These are phyloP conservation scores for Phytophthora hybrid DNA, from an alignment of 352 stramenopile species.

Conservation along the genomic window DNA sequence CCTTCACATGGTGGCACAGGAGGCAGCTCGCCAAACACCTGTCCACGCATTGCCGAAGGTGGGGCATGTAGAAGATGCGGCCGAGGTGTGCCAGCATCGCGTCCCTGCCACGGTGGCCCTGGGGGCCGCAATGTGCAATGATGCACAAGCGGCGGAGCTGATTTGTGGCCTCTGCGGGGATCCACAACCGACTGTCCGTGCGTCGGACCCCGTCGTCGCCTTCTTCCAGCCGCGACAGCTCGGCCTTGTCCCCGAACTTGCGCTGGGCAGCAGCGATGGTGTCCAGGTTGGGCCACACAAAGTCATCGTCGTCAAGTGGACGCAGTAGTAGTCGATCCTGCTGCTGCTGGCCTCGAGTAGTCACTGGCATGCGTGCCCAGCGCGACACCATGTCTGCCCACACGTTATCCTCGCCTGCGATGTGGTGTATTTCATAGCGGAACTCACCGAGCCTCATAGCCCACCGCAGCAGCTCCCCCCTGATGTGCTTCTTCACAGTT, in stretches of 20 bases:
- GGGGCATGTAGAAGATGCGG: slow-evolving; percentile 4
- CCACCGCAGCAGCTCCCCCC: background rate
- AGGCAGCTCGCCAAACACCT: slow-evolving; percentile 15
- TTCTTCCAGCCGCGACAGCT: background rate
- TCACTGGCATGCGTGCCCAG: slow-evolving; percentile 8
- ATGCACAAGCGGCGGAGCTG: slow-evolving; percentile 15
- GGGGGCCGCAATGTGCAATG: slow-evolving; percentile 16
- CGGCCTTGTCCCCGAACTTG: background rate
- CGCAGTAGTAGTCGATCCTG: slow-evolving; percentile 2
- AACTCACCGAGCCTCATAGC: background rate
- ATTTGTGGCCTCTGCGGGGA: slow-evolving; percentile 1
- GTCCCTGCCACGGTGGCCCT: slow-evolving; percentile 8
- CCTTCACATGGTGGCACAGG: slow-evolving; percentile 24
- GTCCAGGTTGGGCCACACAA: slow-evolving; percentile 12
- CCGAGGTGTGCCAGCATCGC: slow-evolving; percentile 17
- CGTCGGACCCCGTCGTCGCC: background rate
- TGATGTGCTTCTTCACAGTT: background rate
- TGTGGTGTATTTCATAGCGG: background rate
- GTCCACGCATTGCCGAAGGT: slow-evolving; percentile 15
- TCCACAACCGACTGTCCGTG: background rate
- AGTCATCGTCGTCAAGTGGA: slow-evolving; percentile 6
- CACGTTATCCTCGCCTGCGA: slow-evolving; percentile 6
- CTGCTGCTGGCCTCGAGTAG: background rate
- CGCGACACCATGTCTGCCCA: slow-evolving; percentile 26
- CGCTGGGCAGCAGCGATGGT: slow-evolving; percentile 1